These are phyloP conservation scores for Collybia sordida DNA, from an alignment of 768 basidiomycete species.

Conservation along the genomic window DNA sequence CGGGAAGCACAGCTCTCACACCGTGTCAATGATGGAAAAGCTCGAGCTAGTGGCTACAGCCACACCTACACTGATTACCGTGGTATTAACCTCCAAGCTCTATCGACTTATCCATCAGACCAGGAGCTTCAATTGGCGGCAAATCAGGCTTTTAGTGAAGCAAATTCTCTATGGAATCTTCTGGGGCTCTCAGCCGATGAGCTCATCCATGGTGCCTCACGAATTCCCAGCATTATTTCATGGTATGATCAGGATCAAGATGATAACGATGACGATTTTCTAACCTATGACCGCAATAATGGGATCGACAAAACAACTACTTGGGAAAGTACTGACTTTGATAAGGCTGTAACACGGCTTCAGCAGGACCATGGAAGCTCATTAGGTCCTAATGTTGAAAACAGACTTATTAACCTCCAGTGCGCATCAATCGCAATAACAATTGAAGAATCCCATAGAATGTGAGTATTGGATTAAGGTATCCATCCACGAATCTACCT, in stretches of 20 bases:
- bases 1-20: constrained; percentile 16
- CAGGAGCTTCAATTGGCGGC: constrained; percentile 17
- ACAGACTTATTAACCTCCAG: not conserved
- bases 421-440: constrained; percentile 5
- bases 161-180: constrained; percentile 16
- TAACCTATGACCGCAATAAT: not conserved
- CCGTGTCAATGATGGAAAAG: constrained; percentile 14
- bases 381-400: not conserved
- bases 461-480: not conserved
- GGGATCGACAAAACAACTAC: no score
- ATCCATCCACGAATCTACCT: not conserved
- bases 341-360: not conserved
- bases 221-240: not conserved
- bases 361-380: not conserved
- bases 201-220: not conserved
- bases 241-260: not conserved
- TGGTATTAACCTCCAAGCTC: constrained; percentile 13
- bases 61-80: constrained; percentile 25
- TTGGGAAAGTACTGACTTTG: not conserved
- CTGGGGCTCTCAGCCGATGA: constrained; percentile 14
- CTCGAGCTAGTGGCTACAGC: constrained; percentile 20
- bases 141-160: constrained; percentile 16
- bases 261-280: constrained; percentile 1
- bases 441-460: not conserved
- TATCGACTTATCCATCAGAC: constrained; percentile 20